These are phyloP conservation scores for Leccinum subspadiceum DNA, from an alignment of 1,284 basidiomycete genomes.

Conservation along the genomic window DNA sequence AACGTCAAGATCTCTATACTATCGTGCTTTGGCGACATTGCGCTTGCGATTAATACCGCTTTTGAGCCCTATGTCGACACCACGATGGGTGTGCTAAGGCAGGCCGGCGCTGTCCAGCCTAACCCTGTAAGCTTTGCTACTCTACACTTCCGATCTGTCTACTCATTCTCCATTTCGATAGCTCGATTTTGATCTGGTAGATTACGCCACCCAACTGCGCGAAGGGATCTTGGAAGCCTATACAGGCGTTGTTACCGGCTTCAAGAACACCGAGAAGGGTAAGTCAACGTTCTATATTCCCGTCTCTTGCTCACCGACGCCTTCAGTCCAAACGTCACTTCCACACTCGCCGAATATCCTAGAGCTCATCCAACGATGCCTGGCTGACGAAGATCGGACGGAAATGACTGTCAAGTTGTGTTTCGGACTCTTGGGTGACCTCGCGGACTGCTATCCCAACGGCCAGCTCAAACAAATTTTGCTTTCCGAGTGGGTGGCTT, in stretches of 20 bases:
- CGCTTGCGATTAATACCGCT: slow-evolving; percentile 82
- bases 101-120: slow-evolving; percentile 85
- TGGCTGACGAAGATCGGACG: slow-evolving; percentile 82
- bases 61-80: slow-evolving; percentile 92
- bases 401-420: slow-evolving; percentile 77
- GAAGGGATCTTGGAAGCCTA: slow-evolving; percentile 98
- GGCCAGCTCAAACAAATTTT: slow-evolving; percentile 82
- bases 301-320: slow-evolving; percentile 5
- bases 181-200: slow-evolving; percentile 87
- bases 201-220: slow-evolving; percentile 88
- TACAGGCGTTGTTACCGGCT: slow-evolving; percentile 89
- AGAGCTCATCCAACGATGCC: slow-evolving; percentile 77
- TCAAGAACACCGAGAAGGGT: slow-evolving; percentile 84
- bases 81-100: slow-evolving; percentile 88
- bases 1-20: slow-evolving; percentile 97
- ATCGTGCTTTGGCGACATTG: slow-evolving; percentile 96
- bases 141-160: slow-evolving; percentile 1
- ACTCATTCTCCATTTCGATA: slow-evolving; percentile 31
- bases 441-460: slow-evolving; percentile 83
- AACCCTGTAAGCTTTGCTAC: slow-evolving; percentile 64
- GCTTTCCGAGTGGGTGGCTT: slow-evolving; percentile 79
- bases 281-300: slow-evolving; percentile 18
- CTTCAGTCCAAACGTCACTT: slow-evolving; percentile 61
- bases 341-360: slow-evolving; percentile 79
- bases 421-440: slow-evolving; percentile 88